Evolutionary conservation across 75 land plant genomes (phyloP), one percentile per base, ranked within the genome.

Genomic region (Sequoia sempervirens): DNA sequence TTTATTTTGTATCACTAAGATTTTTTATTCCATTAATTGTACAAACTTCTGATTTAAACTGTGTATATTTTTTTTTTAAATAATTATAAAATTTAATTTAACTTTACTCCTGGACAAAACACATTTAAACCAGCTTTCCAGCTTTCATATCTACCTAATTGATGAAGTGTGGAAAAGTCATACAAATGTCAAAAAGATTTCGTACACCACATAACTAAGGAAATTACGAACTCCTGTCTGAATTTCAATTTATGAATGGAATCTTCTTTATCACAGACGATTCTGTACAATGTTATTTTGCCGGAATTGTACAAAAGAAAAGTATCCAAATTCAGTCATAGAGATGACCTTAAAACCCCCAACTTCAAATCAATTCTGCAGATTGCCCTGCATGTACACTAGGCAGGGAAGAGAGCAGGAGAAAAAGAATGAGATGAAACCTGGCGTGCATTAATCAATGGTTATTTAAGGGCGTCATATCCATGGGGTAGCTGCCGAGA

Each of bases 401-500:
- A 1, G 1, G 8, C 26, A 61, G 1, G n/a, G 7, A 5, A 23
- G 7, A 61, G 26, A 61, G n/a, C 66, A 20, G 66, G n/a, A 23
- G n/a, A 5, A 23, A 61, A 61, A 61, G 0, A 7, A 61, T 4
- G 66, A 12, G 2, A 12, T 11, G 53, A 50, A 50, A 50, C 5
- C 46, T 43, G 46, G 5, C 5, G 7, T 43, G 2, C 15, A 0
- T 50, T 12, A 50, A 23, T 61, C 6, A 30, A 32, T 0, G 36
- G 14, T 75, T 75, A 37, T 75, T 75, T 8, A 75, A 89, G n/a
- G 94, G 94, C 17, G 90, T 88, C 93, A 93, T 91, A 82, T 93
- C 94, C 91, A 93, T 93, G 36, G 94, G 94, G 81, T 93, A 93
- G 80, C 94, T 91, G 1, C 94, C 94, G 38, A 93, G 87, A 30